Evolutionary conservation across 1,284 basidiomycete genomes (phyloP).

Genomic region (Peniophora sp.): DNA sequence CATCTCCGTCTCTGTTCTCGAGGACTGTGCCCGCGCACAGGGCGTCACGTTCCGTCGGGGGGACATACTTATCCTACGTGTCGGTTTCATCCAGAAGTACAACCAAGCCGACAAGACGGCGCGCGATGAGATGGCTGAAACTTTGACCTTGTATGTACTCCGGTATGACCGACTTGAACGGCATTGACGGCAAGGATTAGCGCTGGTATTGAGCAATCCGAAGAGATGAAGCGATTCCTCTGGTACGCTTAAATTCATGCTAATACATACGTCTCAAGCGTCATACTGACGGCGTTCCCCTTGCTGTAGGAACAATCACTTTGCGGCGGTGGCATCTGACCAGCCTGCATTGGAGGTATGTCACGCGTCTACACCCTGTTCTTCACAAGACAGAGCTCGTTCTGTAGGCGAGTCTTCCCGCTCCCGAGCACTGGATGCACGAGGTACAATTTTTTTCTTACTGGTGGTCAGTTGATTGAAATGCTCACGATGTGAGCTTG

Average conservation of each 20-base stretch:
- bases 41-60: constrained; percentile 50
- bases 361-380: neutral
- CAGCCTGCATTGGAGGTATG: constrained; percentile 61
- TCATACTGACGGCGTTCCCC: constrained; percentile 45
- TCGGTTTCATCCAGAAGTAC: constrained; percentile 62
- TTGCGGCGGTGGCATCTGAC: constrained; percentile 67
- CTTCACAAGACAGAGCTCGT: neutral
- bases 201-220: constrained; percentile 61
- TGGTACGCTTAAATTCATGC: constrained; percentile 33
- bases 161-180: constrained; percentile 15
- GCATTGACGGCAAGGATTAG: constrained; percentile 62
- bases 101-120: constrained; percentile 35
- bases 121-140: constrained; percentile 34
- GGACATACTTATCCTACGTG: constrained; percentile 56
- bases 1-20: constrained; percentile 48
- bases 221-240: constrained; percentile 65
- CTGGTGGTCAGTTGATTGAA: neutral
- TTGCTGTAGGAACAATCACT: constrained; percentile 62
- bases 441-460: constrained; percentile 34
- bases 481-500: constrained; percentile 32
- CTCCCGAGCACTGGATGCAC: constrained; percentile 63
- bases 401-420: constrained; percentile 69
- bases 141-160: constrained; percentile 37
- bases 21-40: constrained; percentile 54
- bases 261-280: constrained; percentile 51